These are phyloP conservation scores for Atkinsonella hypoxylon DNA, from an alignment of 2,329 filamentous ascomycete species.

Conservation along the genomic window DNA sequence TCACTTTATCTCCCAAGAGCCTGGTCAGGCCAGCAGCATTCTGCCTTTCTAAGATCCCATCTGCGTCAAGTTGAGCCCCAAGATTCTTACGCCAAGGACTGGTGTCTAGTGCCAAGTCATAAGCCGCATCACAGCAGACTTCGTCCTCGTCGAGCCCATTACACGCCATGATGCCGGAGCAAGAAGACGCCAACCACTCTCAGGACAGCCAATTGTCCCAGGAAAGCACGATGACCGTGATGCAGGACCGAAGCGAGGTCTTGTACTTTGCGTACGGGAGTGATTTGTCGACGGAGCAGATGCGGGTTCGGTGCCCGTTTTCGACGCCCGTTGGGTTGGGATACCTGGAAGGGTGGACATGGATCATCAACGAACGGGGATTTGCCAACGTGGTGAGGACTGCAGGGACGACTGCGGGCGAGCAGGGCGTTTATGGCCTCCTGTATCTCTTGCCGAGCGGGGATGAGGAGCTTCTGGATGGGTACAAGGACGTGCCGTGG, in stretches of 20 bases:
- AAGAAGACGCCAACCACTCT: conserved; percentile 21
- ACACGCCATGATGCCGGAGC: conserved; percentile 15
- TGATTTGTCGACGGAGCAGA: conserved; percentile 56
- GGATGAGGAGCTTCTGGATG: conserved; percentile 42
- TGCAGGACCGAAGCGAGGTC: conserved; percentile 23
- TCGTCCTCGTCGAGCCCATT: not conserved
- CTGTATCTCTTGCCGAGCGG: conserved; percentile 37
- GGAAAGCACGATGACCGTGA: conserved; percentile 22
- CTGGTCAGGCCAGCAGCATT: too few relatives aligned
- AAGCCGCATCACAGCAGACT: too few relatives aligned
- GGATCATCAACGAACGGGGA: conserved; percentile 55
- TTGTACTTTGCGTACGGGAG: conserved; percentile 62
- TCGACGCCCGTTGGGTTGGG: conserved; percentile 46
- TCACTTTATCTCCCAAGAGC: too few relatives aligned
- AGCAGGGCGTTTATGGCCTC: conserved; percentile 38
- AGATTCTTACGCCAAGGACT: not conserved
- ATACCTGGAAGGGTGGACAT: conserved; percentile 42
- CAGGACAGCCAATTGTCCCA: too few relatives aligned
- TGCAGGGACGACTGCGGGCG: too few relatives aligned
- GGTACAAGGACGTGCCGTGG: conserved; percentile 50
- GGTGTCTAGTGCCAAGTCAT: too few relatives aligned
- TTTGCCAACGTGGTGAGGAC: conserved; percentile 55
- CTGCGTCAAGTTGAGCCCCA: not conserved
- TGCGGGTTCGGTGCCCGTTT: conserved; percentile 48
- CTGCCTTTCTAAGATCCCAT: not conserved